A percentile compares a stretch with the other conserved stretches of the same genome.
Evolutionary conservation across 768 basidiomycete species (phyloP).

Genomic region (Inosperma sp.): DNA sequence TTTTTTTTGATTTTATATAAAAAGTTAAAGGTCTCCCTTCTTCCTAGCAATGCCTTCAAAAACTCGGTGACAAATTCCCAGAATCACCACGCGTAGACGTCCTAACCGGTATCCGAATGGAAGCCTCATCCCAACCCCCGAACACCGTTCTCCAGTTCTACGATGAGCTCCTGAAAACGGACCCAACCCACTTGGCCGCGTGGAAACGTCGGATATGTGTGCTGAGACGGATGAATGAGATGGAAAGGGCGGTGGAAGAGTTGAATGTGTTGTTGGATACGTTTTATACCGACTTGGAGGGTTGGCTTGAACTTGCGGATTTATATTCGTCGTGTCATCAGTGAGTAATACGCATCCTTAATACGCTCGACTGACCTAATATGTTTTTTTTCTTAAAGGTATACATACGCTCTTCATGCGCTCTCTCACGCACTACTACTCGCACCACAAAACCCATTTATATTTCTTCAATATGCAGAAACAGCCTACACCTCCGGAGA

Average conservation of each 20-base stretch:
- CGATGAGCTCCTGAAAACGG: conserved; percentile 56
- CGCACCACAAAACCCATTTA: conserved; percentile 82
- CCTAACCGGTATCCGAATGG: conserved; percentile 74
- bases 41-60: conserved; percentile 55
- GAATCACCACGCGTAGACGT: conserved; percentile 75
- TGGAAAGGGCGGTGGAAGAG: conserved; percentile 65
- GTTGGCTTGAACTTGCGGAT: conserved; percentile 82
- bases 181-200: conserved; percentile 60
- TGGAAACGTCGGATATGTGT: conserved; percentile 85
- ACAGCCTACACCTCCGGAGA: conserved; percentile 80
- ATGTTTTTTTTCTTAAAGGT: conserved; percentile 43
- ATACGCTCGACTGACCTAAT: neutral
- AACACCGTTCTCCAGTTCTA: conserved; percentile 60
- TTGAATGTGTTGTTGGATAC: conserved; percentile 75
- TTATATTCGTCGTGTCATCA: conserved; percentile 71
- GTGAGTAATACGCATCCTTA: conserved; percentile 25
- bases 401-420: conserved; percentile 65
- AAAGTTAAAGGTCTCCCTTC: no score
- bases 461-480: conserved; percentile 80
- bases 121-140: conserved; percentile 56
- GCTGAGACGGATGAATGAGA: conserved; percentile 54
- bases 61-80: conserved; percentile 64
- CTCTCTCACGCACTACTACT: conserved; percentile 79
- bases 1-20: no score
- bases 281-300: conserved; percentile 84